Conservation (phyloP, 441 rosid species). For the Syzygium syzygioides region DNA sequence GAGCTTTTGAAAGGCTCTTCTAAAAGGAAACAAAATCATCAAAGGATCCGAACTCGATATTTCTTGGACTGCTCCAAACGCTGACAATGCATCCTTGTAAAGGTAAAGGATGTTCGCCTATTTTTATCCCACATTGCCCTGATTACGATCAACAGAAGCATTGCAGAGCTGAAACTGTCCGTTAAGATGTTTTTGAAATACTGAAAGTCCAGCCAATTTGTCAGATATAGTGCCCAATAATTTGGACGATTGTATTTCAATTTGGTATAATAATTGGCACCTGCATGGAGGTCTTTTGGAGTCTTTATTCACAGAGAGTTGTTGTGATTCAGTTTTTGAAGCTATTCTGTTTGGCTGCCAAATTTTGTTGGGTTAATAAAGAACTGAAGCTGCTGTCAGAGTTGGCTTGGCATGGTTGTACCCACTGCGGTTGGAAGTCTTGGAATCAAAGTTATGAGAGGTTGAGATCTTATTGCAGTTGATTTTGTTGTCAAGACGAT, state of each 20-base stretch:
- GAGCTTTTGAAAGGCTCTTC: background rate
- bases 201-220: background rate
- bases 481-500: background rate
- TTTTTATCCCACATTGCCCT: background rate
- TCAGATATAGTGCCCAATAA: no score
- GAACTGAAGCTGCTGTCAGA: background rate
- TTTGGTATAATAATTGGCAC: background rate
- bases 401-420: background rate
- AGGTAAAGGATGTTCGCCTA: background rate
- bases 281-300: background rate
- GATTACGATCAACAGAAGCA: background rate
- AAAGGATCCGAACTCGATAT: background rate
- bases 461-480: background rate
- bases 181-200: no score
- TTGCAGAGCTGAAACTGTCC: background rate
- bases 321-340: background rate
- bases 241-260: accelerated
- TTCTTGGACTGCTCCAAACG: background rate
- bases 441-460: background rate
- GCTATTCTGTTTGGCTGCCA: background rate
- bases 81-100: background rate
- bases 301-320: background rate
- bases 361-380: background rate
- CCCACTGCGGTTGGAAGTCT: background rate
- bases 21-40: background rate